Conservation (phyloP, 345 rosid genomes). For the Lepidium didymum region DNA sequence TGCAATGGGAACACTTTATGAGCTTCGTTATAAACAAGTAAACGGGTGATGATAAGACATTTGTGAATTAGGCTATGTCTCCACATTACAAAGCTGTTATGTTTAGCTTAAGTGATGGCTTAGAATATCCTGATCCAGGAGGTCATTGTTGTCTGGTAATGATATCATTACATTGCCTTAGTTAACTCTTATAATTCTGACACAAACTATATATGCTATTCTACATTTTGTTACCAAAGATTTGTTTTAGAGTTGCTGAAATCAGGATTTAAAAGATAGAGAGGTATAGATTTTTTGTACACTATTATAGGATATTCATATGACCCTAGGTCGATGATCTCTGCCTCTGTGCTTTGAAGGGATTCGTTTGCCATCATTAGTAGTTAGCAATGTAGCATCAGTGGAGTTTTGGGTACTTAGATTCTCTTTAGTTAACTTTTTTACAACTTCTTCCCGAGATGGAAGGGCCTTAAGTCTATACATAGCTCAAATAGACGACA, state of each 20-base stretch:
- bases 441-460: neutral
- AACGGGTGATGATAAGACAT: too few species aligned
- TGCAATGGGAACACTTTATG: too few species aligned
- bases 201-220: conserved; percentile 42
- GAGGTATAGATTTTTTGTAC: conserved; percentile 6
- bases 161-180: neutral
- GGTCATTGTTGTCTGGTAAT: neutral
- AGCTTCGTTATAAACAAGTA: too few species aligned
- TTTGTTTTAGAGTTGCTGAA: conserved; percentile 21
- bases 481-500: neutral
- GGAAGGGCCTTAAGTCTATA: neutral
- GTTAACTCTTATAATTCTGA: conserved; percentile 18
- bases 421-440: neutral
- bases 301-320: neutral
- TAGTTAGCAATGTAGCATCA: neutral
- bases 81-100: neutral
- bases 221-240: conserved; percentile 40
- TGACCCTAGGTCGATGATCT: neutral
- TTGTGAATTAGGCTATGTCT: too few species aligned
- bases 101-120: neutral
- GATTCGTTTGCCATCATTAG: neutral
- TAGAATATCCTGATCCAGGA: neutral
- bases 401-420: neutral
- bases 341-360: neutral
- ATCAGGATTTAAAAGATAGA: neutral